Evolutionary conservation across 257 asterid genomes (phyloP), one percentile per base, ranked within the genome.

Genomic region (Nicotiana noctiflora): DNA sequence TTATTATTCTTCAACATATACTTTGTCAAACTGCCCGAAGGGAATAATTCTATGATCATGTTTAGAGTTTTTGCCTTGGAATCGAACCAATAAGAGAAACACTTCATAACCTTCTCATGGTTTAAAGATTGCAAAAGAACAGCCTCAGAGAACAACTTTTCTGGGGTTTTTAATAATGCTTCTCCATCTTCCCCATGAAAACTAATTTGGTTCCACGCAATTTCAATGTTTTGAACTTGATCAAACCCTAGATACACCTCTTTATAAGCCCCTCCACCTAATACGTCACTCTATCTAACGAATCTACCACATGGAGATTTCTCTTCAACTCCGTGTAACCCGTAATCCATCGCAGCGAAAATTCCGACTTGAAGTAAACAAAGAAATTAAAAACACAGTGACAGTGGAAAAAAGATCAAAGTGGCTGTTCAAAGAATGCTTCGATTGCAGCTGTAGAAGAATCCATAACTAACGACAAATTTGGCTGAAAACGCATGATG

Each of bases 391-490:
- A 25, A 25, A 25, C 27, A 32, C 8, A 25, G 27, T 25, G 27
- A 25, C 27, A n/a, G 27, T 25, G 8, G 27, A 77, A 53, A 46
- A 8, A 46, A 21, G 67, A 83, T 77, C 17, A 81, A 79, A 83
- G 67, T 76, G 37, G 79, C 23, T 34, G 65, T 25, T 90, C 94
- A 53, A 90, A 90, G 68, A 90, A 89, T 4, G 94, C 94, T 82
- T 90, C 94, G 49, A 90, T 87, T 56, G 92, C 92, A 44, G 85
- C 85, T 5, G 87, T 81, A 67, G 86, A 90, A 21, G 94, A 88
- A 82, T 88, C 85, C 55, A 89, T 83, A 75, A 81, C 84, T 23
- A 88, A 84, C 68, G 31, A 59, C 17, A 79, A 65, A 11, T 3
- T 49, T 49, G 55, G 55, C 5, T 49, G 55, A 49, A 49, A 49